Evolutionary conservation across 805 yeast species (phyloP).

Genomic region (Nakazawaea wickerhamii): DNA sequence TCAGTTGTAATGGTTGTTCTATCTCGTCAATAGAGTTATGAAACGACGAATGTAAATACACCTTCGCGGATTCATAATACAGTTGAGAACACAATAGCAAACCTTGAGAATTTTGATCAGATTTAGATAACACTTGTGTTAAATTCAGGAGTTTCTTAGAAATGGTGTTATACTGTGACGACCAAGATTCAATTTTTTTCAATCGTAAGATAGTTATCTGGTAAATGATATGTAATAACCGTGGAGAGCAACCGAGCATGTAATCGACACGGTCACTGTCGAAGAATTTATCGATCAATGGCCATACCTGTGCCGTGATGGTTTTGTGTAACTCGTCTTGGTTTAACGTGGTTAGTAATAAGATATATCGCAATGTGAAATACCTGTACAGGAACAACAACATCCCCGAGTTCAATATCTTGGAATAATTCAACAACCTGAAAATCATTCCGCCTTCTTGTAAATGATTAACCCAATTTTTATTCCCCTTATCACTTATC

Average conservation of each 20-base stretch:
- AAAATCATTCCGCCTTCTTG: slow-evolving; percentile 27
- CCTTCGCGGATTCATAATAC: slow-evolving; percentile 18
- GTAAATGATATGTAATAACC: slow-evolving; percentile 21
- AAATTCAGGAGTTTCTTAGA: slow-evolving; percentile 13
- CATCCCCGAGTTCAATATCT: slow-evolving; percentile 20
- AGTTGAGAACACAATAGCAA: slow-evolving; percentile 19
- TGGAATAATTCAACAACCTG: slow-evolving; percentile 17
- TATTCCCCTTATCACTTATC: slow-evolving; percentile 24
- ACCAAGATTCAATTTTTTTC: slow-evolving; percentile 4
- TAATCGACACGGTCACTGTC: slow-evolving; percentile 23
- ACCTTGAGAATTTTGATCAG: slow-evolving; percentile 8
- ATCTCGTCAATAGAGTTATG: neutral
- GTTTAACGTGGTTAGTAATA: slow-evolving; percentile 23
- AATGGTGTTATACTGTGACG: neutral
- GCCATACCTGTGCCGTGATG: slow-evolving; percentile 20
- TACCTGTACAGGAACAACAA: slow-evolving; percentile 27
- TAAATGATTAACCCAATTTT: slow-evolving; percentile 25
- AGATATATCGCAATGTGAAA: slow-evolving; percentile 25
- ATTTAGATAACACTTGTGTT: slow-evolving; percentile 12
- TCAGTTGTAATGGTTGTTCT: neutral
- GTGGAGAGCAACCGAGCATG: slow-evolving; percentile 30
- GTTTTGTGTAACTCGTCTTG: slow-evolving; percentile 16
- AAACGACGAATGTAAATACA: slow-evolving; percentile 16
- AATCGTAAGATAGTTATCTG: slow-evolving; percentile 19
- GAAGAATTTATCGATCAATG: slow-evolving; percentile 21